These are phyloP conservation scores for Mortierella sp. DNA, from an alignment of 371 early-diverging fungal species.

Conservation along the genomic window DNA sequence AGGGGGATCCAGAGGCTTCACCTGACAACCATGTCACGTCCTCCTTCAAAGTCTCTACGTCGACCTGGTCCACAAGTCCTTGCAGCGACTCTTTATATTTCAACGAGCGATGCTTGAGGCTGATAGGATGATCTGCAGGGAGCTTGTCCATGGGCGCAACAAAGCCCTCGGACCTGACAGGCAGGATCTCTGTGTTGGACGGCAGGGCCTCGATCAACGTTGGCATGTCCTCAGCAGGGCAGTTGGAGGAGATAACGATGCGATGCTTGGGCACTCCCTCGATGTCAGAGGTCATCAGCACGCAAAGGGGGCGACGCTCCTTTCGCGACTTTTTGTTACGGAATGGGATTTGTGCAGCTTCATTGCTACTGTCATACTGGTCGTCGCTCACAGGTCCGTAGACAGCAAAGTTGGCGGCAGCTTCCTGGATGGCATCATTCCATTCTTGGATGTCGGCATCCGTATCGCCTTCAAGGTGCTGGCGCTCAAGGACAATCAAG, in stretches of 20 bases:
- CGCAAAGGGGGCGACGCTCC: neutral
- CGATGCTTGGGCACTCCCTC: constrained; percentile 20
- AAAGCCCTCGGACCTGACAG: constrained; percentile 39
- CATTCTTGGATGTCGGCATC: constrained; percentile 32
- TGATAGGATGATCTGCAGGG: constrained; percentile 42
- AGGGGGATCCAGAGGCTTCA: constrained; percentile 47
- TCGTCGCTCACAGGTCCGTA: neutral
- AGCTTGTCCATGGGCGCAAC: constrained; percentile 23
- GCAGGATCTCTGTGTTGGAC: constrained; percentile 50
- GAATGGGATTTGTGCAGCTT: constrained; percentile 23
- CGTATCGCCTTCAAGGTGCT: constrained; percentile 41
- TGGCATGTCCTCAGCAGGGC: constrained; percentile 26
- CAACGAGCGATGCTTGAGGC: constrained; percentile 21
- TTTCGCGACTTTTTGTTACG: neutral
- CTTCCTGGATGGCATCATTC: constrained; percentile 31
- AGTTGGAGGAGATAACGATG: constrained; percentile 40
- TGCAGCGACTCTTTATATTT: constrained; percentile 32
- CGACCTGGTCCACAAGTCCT: constrained; percentile 41
- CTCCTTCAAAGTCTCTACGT: constrained; percentile 35
- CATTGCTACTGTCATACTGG: neutral
- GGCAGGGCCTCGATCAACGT: constrained; percentile 36
- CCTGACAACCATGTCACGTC: constrained; percentile 56
- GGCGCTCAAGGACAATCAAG: constrained; percentile 47
- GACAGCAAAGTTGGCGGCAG: constrained; percentile 24
- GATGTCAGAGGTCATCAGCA: no score